Evolutionary conservation across 2,329 filamentous ascomycete species (phyloP).

Genomic region (Neofusicoccum cordaticola): DNA sequence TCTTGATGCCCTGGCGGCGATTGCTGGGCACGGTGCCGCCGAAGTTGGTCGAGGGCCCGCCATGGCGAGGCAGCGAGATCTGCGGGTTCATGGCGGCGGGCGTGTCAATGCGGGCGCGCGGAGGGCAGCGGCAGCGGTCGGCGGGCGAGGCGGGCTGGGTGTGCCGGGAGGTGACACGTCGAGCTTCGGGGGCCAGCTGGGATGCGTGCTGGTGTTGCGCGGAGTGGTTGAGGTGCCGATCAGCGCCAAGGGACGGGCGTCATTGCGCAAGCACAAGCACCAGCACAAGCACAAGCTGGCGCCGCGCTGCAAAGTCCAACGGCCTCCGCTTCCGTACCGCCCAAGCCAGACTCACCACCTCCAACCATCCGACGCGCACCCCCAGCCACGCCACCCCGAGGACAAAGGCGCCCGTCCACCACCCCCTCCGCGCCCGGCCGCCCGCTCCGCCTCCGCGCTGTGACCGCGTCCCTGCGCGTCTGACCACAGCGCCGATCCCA

Average conservation of each 20-base stretch:
- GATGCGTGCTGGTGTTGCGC: background rate
- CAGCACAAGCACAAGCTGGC: background rate
- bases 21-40: conserved; percentile 50
- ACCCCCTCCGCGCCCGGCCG: background rate
- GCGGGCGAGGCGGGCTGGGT: background rate
- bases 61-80: conserved; percentile 59
- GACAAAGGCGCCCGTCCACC: background rate
- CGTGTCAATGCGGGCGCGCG: background rate
- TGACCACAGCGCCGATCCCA: background rate
- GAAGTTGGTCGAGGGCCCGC: conserved; percentile 49
- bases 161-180: conserved; percentile 12
- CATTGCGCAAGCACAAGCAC: background rate
- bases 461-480: background rate
- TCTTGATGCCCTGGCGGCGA: conserved; percentile 53
- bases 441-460: background rate
- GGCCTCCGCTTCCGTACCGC: conserved; percentile 9
- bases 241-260: conserved; percentile 8
- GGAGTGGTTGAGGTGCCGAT: conserved; percentile 5
- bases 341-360: background rate
- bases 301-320: conserved; percentile 11
- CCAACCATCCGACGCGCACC: background rate
- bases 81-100: conserved; percentile 53
- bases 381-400: background rate
- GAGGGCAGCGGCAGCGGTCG: background rate
- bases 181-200: conserved; percentile 4